phyloP scores from a whole-genome alignment of 2,329 filamentous ascomycete genomes.

The Colletotrichum spinosum region DNA sequence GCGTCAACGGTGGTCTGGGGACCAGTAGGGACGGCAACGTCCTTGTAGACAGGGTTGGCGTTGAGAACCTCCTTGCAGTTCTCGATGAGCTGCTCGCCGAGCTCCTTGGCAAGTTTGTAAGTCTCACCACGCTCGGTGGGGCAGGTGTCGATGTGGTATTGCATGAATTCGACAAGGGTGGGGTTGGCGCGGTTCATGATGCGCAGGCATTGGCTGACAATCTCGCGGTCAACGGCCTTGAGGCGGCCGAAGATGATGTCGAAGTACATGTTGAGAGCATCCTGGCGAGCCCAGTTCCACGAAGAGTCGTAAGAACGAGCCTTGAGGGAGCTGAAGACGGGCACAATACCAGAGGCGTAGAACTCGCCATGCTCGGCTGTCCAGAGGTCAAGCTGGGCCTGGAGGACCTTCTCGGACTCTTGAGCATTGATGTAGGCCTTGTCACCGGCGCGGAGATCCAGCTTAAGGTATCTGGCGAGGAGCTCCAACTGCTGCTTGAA shows the following conservation, averaged over 20 bases:
- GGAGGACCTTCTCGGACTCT: slow-evolving; percentile 87
- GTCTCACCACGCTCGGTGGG: slow-evolving; percentile 97
- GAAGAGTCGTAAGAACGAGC: slow-evolving; percentile 97
- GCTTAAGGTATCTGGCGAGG: slow-evolving; percentile 94
- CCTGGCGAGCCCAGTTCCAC: slow-evolving; percentile 99
- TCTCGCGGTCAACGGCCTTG: slow-evolving; percentile 93
- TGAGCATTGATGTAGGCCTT: slow-evolving; percentile 89
- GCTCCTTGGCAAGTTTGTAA: slow-evolving; percentile 96
- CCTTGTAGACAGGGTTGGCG: slow-evolving; percentile 91
- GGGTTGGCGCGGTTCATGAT: slow-evolving; percentile 99
- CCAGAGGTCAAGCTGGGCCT: slow-evolving; percentile 95
- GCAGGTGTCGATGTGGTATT: slow-evolving; percentile 99
- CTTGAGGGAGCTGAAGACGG: slow-evolving; percentile 92
- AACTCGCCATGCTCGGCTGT: slow-evolving; percentile 95
- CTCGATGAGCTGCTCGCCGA: slow-evolving; percentile 92
- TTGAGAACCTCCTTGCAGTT: slow-evolving; percentile 95
- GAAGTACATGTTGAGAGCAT: slow-evolving; percentile 98
- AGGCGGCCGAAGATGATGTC: slow-evolving; percentile 98
- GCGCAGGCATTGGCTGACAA: slow-evolving; percentile 97
- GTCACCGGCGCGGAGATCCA: slow-evolving; percentile 96
- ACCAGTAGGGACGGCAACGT: slow-evolving; percentile 91
- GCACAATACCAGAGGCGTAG: slow-evolving; percentile 94
- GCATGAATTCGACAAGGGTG: slow-evolving; percentile 97
- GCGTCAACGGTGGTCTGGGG: slow-evolving; percentile 93
- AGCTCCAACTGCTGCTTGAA: slow-evolving; percentile 99